Base-by-base conservation (phyloP, 352 stramenopile genomes). In the Pythium angustatum region DNA sequence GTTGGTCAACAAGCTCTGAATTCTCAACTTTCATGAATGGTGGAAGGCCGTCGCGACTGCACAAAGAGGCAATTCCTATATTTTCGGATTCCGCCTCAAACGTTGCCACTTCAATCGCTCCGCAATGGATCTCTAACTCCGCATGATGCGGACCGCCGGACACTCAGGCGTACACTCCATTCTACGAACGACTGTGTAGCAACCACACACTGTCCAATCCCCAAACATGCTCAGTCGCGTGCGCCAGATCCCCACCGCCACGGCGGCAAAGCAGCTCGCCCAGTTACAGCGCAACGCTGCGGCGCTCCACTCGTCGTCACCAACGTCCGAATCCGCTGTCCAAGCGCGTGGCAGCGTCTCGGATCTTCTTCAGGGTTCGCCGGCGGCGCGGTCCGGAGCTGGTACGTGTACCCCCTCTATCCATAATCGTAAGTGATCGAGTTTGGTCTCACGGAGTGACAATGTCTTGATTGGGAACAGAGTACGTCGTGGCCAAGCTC, bases 401-500 rank as follows among this genome's bases (percentile, higher is more conserved):
- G 34, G 34, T 41, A 41, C 34, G 34, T 19, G 8, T 12, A 41
- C 34, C 7, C 34, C 11, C 19, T 9, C 34, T 41, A 15, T 19
- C 34, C 3, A 15, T n/a, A n/a, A n/a, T n/a, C n/a, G n/a, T n/a
- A n/a, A 41, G 34, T 9, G 34, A n/a, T n/a, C n/a, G n/a, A n/a
- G n/a, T n/a, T n/a, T n/a, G n/a, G n/a, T n/a, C n/a, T n/a, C n/a
- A n/a, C n/a, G n/a, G n/a, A n/a, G n/a, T n/a, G n/a, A n/a, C n/a
- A n/a, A n/a, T n/a, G n/a, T n/a, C n/a, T n/a, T n/a, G n/a, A n/a
- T n/a, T n/a, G n/a, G n/a, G n/a, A n/a, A n/a, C n/a, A 95, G 97
- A 99, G 75, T 99, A 98, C 75, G 94, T 98, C 19, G 93, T 99
- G 31, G 95, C 95, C 38, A 96, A 96, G 62, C 81, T 99, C 24